Evolutionary conservation across 345 rosid genomes (phyloP), one percentile per base, ranked within the genome.

Genomic region (Orychophragmus violaceus): DNA sequence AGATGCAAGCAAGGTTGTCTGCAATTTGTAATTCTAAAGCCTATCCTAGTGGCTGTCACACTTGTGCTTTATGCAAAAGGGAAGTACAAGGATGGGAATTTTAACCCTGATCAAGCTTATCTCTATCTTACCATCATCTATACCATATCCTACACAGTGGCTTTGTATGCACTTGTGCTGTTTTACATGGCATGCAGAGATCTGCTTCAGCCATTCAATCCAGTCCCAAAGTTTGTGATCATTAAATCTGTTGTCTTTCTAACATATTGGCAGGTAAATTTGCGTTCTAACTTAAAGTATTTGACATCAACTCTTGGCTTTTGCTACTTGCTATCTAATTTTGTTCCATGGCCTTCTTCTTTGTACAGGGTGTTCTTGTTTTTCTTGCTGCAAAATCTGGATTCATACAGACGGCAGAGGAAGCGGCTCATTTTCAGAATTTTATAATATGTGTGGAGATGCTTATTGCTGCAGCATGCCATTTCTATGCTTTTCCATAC

Each of bases 1-100:
- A 86, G 90, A 67, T 91, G 99, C 86, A 95, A 95, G 82, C 99
- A 95, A 77, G 97, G 97, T n/a, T 94, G 99, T 78, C 68, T 95
- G 72, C 99, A 95, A 51, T 95, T 95, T 89, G 99, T 95, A 59
- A 88, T 95, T 72, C 73, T 91, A 75, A 95, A 95, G 84, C 99
- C 97, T 56, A 65, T 91, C 75, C 74, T 95, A 66, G 96, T 85
- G 57, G 93, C 82, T 59, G 89, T 83, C 59, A 95, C 97, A 3
- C 91, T 95, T 59, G 67, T 95, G 59, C 92, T 91, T 67, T 95
- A 87, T 71, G 97, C 97, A 1, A 87, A 91, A 62, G 97, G 97
- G 73, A 91, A 85, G 70, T 95, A 95, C 79, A 82, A 81, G 68
- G 97, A 95, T 76, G 99, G 99, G 29, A 95, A 95, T 70, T 95